A percentile compares a stretch with the other conserved stretches of the same genome.
Evolutionary conservation across 2,329 filamentous ascomycete species (phyloP).

Genomic region (Bretziella fagacearum): DNA sequence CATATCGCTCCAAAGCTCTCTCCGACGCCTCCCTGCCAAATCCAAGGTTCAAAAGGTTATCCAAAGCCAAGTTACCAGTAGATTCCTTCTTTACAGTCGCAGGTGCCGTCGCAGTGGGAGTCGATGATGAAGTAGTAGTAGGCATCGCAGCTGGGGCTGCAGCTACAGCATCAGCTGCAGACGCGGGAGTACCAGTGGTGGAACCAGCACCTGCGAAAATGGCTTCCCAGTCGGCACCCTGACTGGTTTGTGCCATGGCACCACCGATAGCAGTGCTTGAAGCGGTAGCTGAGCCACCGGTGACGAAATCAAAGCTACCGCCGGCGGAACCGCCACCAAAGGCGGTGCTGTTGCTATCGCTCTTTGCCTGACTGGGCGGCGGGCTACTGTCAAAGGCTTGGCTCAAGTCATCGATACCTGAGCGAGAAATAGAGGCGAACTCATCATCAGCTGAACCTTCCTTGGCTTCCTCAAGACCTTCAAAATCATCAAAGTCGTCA

Average conservation of each 20-base stretch:
- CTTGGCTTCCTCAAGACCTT: conserved; percentile 68
- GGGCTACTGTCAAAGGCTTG: conserved; percentile 61
- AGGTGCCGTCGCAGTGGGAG: conserved; percentile 17
- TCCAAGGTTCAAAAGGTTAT: conserved; percentile 79
- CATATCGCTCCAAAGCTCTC: conserved; percentile 74
- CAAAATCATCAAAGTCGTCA: conserved; percentile 65
- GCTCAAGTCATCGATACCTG: conserved; percentile 62
- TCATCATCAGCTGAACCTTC: conserved; percentile 67
- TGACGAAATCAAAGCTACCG: conserved; percentile 43
- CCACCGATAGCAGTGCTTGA: conserved; percentile 10
- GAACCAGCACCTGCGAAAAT: conserved; percentile 44
- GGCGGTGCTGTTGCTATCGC: conserved; percentile 27
- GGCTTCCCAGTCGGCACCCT: conserved; percentile 75
- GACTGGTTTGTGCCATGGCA: conserved; percentile 23
- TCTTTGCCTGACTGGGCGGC: conserved; percentile 36
- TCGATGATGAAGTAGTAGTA: conserved; percentile 18
- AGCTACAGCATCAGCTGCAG: conserved; percentile 15
- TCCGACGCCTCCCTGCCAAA: conserved; percentile 60
- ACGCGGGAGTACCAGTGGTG: conserved; percentile 17
- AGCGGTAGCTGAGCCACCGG: conserved; percentile 18
- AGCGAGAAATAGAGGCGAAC: conserved; percentile 56
- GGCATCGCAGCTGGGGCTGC: conserved; percentile 3
- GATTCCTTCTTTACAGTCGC: conserved; percentile 30
- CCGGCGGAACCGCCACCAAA: conserved; percentile 32
- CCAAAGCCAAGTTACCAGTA: conserved; percentile 77